A percentile compares a stretch with the other conserved stretches of the same genome.
Conservation (phyloP, 2,329 filamentous ascomycete genomes). For the Epichloe hybrida region DNA sequence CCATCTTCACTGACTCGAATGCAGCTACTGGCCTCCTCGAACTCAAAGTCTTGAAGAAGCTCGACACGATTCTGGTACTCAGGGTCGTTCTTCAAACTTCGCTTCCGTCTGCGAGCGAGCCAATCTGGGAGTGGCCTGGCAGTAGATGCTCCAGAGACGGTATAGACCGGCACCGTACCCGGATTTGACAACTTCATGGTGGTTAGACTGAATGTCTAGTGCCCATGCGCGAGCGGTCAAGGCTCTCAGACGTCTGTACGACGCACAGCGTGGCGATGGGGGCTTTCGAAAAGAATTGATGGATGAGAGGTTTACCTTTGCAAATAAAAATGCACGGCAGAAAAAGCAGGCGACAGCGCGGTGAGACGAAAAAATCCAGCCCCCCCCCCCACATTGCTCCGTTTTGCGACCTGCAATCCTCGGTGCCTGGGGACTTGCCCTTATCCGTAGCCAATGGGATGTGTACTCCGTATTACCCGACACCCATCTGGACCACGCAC, state of each 20-base stretch:
- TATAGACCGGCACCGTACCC: slow-evolving; percentile 81
- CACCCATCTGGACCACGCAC: neutral
- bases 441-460: no score
- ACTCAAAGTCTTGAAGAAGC: slow-evolving; percentile 92
- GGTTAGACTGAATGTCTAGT: neutral
- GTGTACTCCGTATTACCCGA: neutral
- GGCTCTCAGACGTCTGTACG: neutral
- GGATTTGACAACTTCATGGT: slow-evolving; percentile 71
- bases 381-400: neutral
- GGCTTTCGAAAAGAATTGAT: neutral
- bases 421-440: no score
- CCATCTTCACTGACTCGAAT: slow-evolving; percentile 88
- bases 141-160: slow-evolving; percentile 81
- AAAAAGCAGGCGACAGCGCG: neutral
- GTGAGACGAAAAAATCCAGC: neutral
- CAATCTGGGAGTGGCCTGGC: slow-evolving; percentile 86
- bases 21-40: slow-evolving; percentile 87
- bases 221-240: neutral
- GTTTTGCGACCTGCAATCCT: neutral
- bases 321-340: neutral
- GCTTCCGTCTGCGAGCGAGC: slow-evolving; percentile 80
- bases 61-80: slow-evolving; percentile 92
- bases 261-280: neutral
- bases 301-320: no score
- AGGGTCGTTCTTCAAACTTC: slow-evolving; percentile 79